phyloP scores from a whole-genome alignment of 768 basidiomycete species.

The Pisolithus albus region DNA sequence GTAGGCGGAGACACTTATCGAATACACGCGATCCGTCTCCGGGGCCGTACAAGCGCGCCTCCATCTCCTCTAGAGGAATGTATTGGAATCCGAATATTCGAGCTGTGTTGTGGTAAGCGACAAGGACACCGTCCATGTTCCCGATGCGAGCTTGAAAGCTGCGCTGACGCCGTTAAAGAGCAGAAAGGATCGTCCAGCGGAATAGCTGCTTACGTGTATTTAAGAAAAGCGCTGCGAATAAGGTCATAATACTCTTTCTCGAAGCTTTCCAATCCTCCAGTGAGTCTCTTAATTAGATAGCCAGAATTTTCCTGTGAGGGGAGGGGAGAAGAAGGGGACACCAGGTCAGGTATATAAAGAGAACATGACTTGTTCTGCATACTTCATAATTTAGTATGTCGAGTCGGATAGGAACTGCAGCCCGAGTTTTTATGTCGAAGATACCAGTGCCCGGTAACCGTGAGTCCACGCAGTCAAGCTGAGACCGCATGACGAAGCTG shows the following conservation, averaged over 20 bases:
- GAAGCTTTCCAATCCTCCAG: slow-evolving; percentile 70
- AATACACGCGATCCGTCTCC: slow-evolving; percentile 62
- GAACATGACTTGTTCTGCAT: background rate
- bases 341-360: background rate
- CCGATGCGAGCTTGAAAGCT: slow-evolving; percentile 96
- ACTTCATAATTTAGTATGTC: slow-evolving; percentile 82
- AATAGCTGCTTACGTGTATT: slow-evolving; percentile 59
- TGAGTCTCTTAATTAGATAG: slow-evolving; percentile 60
- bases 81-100: slow-evolving; percentile 94
- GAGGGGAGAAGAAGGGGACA: too few species aligned
- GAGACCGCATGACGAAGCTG: slow-evolving; percentile 84
- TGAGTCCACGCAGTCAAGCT: slow-evolving; percentile 80
- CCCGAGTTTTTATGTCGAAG: slow-evolving; percentile 96
- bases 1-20: slow-evolving; percentile 57
- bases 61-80: slow-evolving; percentile 81
- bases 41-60: slow-evolving; percentile 64
- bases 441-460: slow-evolving; percentile 84
- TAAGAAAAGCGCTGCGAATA: slow-evolving; percentile 88
- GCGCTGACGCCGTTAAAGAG: background rate
- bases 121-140: slow-evolving; percentile 91
- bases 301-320: slow-evolving; percentile 64
- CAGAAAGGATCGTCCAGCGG: background rate
- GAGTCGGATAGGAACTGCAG: slow-evolving; percentile 73
- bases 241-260: slow-evolving; percentile 95
- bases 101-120: slow-evolving; percentile 83